Percentiles rank a stretch among this genome's conserved stretches.
phyloP scores from a whole-genome alignment of 2,329 filamentous ascomycete genomes.

The Penicillium sp. region DNA sequence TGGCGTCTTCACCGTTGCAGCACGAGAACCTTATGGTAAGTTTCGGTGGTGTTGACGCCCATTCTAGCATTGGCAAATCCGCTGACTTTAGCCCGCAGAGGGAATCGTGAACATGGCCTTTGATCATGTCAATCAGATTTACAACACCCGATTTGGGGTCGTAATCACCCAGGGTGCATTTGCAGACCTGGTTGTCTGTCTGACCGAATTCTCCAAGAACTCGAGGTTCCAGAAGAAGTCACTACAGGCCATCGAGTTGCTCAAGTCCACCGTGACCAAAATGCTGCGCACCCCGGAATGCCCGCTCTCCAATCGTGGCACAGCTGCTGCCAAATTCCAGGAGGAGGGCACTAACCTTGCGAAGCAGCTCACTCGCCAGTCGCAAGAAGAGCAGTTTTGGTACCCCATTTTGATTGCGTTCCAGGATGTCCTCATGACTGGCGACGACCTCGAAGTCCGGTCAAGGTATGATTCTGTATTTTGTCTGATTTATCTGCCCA shows the following conservation, averaged over 20 bases:
- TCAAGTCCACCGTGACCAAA: conserved; percentile 88
- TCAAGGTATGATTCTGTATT: conserved; percentile 50
- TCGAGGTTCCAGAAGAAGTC: conserved; percentile 98
- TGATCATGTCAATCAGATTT: conserved; percentile 93
- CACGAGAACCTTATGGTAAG: conserved; percentile 76
- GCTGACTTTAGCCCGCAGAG: conserved; percentile 53
- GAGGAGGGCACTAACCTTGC: conserved; percentile 50
- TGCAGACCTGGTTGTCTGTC: conserved; percentile 89
- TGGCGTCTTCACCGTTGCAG: conserved; percentile 94
- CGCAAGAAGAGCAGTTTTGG: conserved; percentile 96
- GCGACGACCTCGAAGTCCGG: conserved; percentile 93
- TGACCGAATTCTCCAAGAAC: conserved; percentile 99
- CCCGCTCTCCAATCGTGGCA: conserved; percentile 69
- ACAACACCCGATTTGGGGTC: conserved; percentile 90
- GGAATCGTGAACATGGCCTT: conserved; percentile 95
- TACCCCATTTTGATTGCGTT: conserved; percentile 98
- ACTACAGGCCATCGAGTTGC: conserved; percentile 86
- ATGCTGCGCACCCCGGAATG: conserved; percentile 97
- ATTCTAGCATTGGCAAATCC: background rate
- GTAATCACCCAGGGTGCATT: conserved; percentile 97
- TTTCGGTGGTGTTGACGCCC: conserved; percentile 2
- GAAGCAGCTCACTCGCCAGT: conserved; percentile 71
- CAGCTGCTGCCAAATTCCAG: conserved; percentile 46
- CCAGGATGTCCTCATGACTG: conserved; percentile 98
- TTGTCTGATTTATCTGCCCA: background rate